Conservation (phyloP, 371 early-diverging fungal genomes). For the Rhizopus microsporus region DNA sequence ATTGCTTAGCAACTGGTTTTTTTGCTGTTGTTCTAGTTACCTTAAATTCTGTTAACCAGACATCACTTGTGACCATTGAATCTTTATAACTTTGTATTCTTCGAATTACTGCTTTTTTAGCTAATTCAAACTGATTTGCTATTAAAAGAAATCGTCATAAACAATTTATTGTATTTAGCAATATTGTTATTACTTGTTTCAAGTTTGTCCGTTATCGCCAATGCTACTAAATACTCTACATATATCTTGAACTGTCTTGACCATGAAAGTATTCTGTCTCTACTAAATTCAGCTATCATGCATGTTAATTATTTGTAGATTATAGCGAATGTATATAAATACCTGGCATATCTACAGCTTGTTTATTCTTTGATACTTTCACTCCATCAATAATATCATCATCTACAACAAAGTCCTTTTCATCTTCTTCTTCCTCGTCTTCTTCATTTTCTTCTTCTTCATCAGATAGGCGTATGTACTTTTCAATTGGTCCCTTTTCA, state of each 20-base stretch:
- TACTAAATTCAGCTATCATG: slow-evolving; percentile 25
- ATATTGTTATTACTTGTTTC: not conserved
- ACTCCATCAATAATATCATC: slow-evolving; percentile 28
- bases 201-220: not conserved
- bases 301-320: too few relatives aligned
- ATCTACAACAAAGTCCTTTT: slow-evolving; percentile 23
- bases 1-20: not conserved
- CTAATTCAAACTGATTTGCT: slow-evolving; percentile 12
- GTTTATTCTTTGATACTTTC: not conserved
- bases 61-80: slow-evolving; percentile 32
- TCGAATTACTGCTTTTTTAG: slow-evolving; percentile 18
- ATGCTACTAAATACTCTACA: slow-evolving; percentile 20
- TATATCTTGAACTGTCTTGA: slow-evolving; percentile 16
- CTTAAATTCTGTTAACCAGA: slow-evolving; percentile 25
- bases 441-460: not conserved
- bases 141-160: not conserved
- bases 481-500: slow-evolving; percentile 21
- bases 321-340: not conserved
- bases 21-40: slow-evolving; percentile 1
- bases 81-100: slow-evolving; percentile 27
- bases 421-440: slow-evolving; percentile 1
- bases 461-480: not conserved
- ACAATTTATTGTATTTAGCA: not conserved
- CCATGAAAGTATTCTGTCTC: slow-evolving; percentile 12
- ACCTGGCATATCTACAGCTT: slow-evolving; percentile 18